Evolutionary conservation across 257 asterid genomes (phyloP).

Genomic region (Apocynum venetum): DNA sequence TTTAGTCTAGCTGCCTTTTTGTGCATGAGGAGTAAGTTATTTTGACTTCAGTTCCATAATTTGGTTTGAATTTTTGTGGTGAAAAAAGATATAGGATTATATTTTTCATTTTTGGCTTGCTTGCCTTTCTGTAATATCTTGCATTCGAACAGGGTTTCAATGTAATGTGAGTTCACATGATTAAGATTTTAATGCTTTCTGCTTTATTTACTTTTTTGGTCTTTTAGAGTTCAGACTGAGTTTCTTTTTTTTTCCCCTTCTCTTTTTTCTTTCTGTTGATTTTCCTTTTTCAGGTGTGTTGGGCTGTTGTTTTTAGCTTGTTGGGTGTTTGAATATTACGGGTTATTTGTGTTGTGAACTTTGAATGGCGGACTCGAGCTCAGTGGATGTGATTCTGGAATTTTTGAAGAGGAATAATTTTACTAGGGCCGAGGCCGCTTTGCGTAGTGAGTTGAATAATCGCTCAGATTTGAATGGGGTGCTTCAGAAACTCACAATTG

Average conservation of each 20-base stretch:
- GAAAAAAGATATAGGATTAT: not conserved
- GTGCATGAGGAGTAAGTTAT: not conserved
- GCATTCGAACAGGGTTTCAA: not conserved
- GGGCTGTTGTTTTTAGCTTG: conserved; percentile 27
- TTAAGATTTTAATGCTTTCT: not conserved
- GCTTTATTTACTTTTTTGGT: not conserved
- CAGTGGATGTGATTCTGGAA: conserved; percentile 74
- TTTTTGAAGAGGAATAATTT: conserved; percentile 69
- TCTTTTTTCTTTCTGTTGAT: conserved; percentile 1
- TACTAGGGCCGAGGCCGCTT: conserved; percentile 86
- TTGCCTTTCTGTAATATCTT: not conserved
- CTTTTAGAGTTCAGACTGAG: not conserved
- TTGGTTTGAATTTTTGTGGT: not conserved
- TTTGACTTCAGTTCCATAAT: not conserved
- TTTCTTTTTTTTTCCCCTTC: not conserved
- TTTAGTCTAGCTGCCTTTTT: not conserved
- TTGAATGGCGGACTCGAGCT: conserved; percentile 69
- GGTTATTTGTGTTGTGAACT: conserved; percentile 12
- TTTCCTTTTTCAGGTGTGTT: conserved; percentile 46
- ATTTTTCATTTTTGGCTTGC: not conserved
- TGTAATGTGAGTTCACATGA: conserved; percentile 10
- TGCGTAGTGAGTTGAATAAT: conserved; percentile 67
- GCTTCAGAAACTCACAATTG: conserved; percentile 58
- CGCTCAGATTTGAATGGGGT: conserved; percentile 59
- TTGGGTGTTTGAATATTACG: conserved; percentile 20